Evolutionary conservation across 192 early-diverging fungal genomes (phyloP).

Genomic region (Entophlyctis helioformis): DNA sequence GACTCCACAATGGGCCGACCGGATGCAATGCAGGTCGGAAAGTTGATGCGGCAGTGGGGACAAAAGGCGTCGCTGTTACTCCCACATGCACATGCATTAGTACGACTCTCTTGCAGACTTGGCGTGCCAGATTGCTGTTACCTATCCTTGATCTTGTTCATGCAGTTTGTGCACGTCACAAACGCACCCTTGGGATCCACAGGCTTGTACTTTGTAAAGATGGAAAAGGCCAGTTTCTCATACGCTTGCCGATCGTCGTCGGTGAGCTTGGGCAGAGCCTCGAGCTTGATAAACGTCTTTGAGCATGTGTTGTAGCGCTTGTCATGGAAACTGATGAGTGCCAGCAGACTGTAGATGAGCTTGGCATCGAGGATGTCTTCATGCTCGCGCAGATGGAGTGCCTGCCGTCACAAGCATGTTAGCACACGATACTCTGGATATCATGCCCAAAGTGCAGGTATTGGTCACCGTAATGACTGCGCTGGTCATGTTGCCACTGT

Average conservation of each 20-base stretch:
- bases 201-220: constrained; percentile 40
- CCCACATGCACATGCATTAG: neutral
- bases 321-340: constrained; percentile 32
- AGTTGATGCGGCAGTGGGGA: constrained; percentile 30
- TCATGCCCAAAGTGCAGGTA: no score
- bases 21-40: constrained; percentile 45
- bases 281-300: constrained; percentile 38
- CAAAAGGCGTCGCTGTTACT: constrained; percentile 29
- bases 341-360: constrained; percentile 31
- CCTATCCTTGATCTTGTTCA: constrained; percentile 11
- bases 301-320: constrained; percentile 36
- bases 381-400: constrained; percentile 30
- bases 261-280: constrained; percentile 15
- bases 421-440: no score
- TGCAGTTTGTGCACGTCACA: constrained; percentile 23
- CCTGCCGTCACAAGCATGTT: constrained; percentile 23
- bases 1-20: constrained; percentile 42
- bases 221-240: constrained; percentile 34
- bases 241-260: constrained; percentile 24
- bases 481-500: constrained; percentile 27
- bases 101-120: constrained; percentile 10
- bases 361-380: constrained; percentile 37
- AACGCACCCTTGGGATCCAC: constrained; percentile 8
- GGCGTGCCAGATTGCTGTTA: no score
- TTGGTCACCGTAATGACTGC: constrained; percentile 39